Conservation (phyloP, 768 basidiomycete species). For the Ramaria rubella region DNA sequence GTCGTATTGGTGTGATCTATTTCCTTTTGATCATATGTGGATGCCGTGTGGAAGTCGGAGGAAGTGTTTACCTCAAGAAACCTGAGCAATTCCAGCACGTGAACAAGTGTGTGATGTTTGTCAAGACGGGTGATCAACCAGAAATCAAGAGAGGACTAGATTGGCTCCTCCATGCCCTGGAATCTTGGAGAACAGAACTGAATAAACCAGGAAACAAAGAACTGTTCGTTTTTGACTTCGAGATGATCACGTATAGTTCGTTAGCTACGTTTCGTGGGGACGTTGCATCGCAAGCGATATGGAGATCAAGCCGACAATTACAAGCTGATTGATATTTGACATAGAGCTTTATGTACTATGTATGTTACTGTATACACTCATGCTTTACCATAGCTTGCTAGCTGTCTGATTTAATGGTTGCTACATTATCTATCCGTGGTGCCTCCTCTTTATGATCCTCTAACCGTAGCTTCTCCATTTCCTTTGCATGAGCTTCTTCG, state of each 20-base stretch:
- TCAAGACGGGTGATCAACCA: conserved; percentile 4
- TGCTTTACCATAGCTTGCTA: background rate
- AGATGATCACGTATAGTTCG: background rate
- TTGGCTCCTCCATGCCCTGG: background rate
- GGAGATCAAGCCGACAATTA: background rate
- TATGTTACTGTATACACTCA: too few species aligned
- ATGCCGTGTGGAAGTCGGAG: conserved; percentile 1
- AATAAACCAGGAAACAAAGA: conserved; percentile 3
- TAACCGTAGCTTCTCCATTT: background rate
- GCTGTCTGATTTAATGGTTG: background rate
- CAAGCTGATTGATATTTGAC: background rate
- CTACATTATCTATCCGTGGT: background rate
- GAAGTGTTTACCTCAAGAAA: background rate
- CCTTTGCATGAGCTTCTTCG: conserved; percentile 30
- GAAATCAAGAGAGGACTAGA: background rate
- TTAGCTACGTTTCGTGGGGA: background rate
- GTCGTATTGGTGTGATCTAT: conserved; percentile 6
- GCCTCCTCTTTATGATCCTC: background rate
- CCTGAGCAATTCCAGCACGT: conserved; percentile 3
- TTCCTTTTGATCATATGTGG: conserved; percentile 9
- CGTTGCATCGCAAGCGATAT: conserved; percentile 3
- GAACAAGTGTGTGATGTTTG: conserved; percentile 9
- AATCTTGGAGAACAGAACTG: conserved; percentile 3
- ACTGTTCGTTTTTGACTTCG: conserved; percentile 7
- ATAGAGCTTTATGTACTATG: background rate